Conservation (phyloP, 2,329 filamentous ascomycete species). For the Chrysosporium queenslandicum region DNA sequence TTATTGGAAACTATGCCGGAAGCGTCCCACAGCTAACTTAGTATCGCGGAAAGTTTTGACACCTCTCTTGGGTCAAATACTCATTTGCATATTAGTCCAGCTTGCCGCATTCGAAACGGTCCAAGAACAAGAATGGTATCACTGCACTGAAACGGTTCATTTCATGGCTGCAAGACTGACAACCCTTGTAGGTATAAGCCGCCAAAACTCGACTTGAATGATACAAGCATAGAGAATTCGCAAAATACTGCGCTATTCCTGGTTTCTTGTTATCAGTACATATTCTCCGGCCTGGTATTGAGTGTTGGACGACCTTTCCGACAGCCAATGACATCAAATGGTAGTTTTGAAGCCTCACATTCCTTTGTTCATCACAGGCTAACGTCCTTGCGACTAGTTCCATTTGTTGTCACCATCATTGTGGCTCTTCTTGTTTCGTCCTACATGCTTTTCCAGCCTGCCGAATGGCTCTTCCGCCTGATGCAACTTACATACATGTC, state of each 20-base stretch:
- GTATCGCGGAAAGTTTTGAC: constrained; percentile 87
- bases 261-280: constrained; percentile 88
- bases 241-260: constrained; percentile 89
- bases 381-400: constrained; percentile 49
- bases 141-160: not conserved
- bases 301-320: constrained; percentile 88
- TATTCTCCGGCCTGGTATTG: constrained; percentile 76
- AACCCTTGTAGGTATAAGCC: constrained; percentile 57
- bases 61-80: constrained; percentile 80
- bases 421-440: constrained; percentile 56
- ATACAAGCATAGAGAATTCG: constrained; percentile 80
- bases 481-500: constrained; percentile 84
- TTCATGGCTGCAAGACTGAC: not conserved
- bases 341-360: constrained; percentile 42
- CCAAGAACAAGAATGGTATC: constrained; percentile 65
- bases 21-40: constrained; percentile 81
- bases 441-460: constrained; percentile 73
- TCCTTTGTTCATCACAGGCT: constrained; percentile 16
- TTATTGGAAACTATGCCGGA: constrained; percentile 63
- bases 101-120: constrained; percentile 63
- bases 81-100: constrained; percentile 68
- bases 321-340: constrained; percentile 66
- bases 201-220: constrained; percentile 63
- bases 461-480: constrained; percentile 54
- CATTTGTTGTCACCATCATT: constrained; percentile 70